Conservation (phyloP, 352 stramenopile genomes). For the Pythium oligandrum region DNA sequence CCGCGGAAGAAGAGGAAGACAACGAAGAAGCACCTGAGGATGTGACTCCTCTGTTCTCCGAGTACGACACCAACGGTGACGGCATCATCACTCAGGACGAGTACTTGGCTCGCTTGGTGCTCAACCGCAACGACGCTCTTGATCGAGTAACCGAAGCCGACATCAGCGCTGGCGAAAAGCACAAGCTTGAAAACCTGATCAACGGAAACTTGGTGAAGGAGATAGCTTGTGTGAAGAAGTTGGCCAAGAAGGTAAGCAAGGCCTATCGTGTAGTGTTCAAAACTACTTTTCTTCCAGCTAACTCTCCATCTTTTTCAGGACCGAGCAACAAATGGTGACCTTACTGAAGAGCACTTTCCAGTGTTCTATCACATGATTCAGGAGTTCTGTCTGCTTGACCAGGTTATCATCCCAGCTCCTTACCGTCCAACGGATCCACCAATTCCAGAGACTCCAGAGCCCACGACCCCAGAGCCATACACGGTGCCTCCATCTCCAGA, state of each 20-base stretch:
- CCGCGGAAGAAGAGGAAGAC: conserved; percentile 4
- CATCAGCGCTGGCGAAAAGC: neutral
- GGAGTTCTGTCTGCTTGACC: conserved; percentile 4
- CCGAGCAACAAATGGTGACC: neutral
- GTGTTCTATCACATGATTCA: conserved; percentile 8
- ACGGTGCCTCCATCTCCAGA: too few relatives aligned
- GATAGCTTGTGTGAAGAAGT: neutral
- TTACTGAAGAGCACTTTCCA: conserved; percentile 4
- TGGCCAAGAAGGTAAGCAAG: conserved; percentile 1
- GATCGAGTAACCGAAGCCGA: neutral
- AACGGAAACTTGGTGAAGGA: conserved; percentile 1
- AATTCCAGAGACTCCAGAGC: neutral
- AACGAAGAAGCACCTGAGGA: neutral
- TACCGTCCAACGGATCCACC: conserved; percentile 3
- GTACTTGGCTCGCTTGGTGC: neutral
- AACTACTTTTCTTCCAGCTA: too few relatives aligned
- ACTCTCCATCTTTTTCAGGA: neutral
- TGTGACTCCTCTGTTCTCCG: conserved; percentile 2
- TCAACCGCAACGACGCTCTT: conserved; percentile 2
- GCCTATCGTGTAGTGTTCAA: too few relatives aligned
- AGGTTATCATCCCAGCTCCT: conserved; percentile 2
- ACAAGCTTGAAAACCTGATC: neutral
- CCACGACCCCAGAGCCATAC: too few relatives aligned
- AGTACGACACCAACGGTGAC: conserved; percentile 6
- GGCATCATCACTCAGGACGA: conserved; percentile 1